These are phyloP conservation scores for Talaromyces trachyspermus DNA, from an alignment of 495 filamentous ascomycete species.

Conservation along the genomic window DNA sequence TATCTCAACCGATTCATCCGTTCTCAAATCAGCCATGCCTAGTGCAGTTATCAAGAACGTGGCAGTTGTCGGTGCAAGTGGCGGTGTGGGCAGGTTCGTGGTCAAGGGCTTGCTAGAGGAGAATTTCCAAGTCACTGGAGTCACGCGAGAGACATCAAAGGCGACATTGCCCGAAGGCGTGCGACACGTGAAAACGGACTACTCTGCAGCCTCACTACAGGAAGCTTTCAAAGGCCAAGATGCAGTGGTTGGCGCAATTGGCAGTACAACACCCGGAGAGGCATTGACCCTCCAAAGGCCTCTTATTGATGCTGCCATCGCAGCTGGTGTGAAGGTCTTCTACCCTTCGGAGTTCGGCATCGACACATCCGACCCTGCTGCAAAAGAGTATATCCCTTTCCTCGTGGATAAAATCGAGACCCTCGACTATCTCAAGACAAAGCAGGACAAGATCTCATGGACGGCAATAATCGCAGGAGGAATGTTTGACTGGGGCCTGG, in stretches of 20 bases:
- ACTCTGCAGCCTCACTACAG: constrained; percentile 37
- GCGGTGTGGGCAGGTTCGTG: constrained; percentile 52
- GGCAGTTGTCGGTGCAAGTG: constrained; percentile 28
- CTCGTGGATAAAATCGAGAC: constrained; percentile 32
- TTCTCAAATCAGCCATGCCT: not conserved
- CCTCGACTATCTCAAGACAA: not conserved
- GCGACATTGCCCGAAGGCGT: constrained; percentile 10
- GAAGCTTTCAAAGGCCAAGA: constrained; percentile 24
- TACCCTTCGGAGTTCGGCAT: constrained; percentile 71
- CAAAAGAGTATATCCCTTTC: constrained; percentile 31
- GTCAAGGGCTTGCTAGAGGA: constrained; percentile 46
- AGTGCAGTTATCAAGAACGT: not conserved
- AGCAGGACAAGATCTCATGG: not conserved
- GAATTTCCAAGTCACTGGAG: constrained; percentile 39
- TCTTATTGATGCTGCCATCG: constrained; percentile 55
- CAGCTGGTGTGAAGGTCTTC: constrained; percentile 57
- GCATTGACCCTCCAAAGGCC: constrained; percentile 29
- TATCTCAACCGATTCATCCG: not conserved
- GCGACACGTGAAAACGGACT: constrained; percentile 33
- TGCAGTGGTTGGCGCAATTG: constrained; percentile 30
- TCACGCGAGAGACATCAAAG: constrained; percentile 24
- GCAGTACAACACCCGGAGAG: constrained; percentile 2
- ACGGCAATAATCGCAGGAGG: not conserved
- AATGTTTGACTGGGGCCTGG: constrained; percentile 3
- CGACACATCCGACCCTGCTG: constrained; percentile 39